Conservation (phyloP, 2,329 filamentous ascomycete species). For the Aspergillus sp. region DNA sequence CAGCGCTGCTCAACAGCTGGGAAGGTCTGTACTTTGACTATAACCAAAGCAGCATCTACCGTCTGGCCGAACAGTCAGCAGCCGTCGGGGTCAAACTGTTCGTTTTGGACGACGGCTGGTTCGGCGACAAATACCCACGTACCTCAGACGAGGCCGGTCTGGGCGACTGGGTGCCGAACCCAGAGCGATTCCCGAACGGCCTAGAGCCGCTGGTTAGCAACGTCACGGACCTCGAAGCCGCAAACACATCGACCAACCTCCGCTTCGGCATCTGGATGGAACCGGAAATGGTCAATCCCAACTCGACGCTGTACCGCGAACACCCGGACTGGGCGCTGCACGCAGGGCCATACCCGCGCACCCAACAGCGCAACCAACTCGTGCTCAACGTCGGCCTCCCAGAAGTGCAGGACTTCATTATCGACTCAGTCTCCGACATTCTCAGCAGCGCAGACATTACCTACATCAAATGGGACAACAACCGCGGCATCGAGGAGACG, state of each 20-base stretch:
- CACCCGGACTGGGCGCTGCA: constrained; percentile 58
- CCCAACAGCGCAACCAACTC: constrained; percentile 48
- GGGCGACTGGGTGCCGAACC: constrained; percentile 55
- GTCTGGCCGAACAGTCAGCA: constrained; percentile 48
- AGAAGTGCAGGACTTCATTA: constrained; percentile 56
- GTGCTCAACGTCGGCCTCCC: constrained; percentile 53
- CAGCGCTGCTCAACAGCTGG: constrained; percentile 56
- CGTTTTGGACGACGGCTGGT: constrained; percentile 60
- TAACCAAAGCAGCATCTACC: constrained; percentile 48
- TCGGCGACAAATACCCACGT: constrained; percentile 53
- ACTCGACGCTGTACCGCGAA: constrained; percentile 50
- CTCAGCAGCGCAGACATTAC: constrained; percentile 45
- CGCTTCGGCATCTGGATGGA: constrained; percentile 60
- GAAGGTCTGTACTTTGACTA: constrained; percentile 53
- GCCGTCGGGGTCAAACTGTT: constrained; percentile 53
- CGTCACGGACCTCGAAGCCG: constrained; percentile 42
- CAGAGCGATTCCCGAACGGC: constrained; percentile 50
- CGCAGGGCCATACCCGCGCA: constrained; percentile 48
- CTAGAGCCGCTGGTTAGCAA: constrained; percentile 43
- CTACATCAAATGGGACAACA: constrained; percentile 63
- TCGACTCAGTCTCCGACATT: constrained; percentile 45
- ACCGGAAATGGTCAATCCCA: constrained; percentile 58
- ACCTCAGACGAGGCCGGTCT: constrained; percentile 49
- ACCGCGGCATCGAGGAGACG: constrained; percentile 54
- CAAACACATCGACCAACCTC: constrained; percentile 41